phyloP scores from a whole-genome alignment of 164 flowering plant genomes.

The Taxillus chinensis region DNA sequence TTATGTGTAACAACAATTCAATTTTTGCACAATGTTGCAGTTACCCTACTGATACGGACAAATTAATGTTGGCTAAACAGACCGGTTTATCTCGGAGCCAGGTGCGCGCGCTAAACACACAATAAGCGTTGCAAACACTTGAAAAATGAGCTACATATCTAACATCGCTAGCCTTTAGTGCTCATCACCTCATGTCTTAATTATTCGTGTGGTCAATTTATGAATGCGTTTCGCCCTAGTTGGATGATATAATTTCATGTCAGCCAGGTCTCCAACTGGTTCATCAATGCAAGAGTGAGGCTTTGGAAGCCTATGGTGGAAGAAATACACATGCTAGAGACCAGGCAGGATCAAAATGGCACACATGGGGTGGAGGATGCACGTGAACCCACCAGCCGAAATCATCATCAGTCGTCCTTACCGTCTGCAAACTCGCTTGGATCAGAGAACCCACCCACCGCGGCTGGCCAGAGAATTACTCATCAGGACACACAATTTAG shows the following conservation, averaged over 20 bases:
- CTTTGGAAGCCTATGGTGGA: conserved; percentile 92
- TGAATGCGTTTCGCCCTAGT: too few species aligned
- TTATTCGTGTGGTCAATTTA: too few species aligned
- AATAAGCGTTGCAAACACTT: too few species aligned
- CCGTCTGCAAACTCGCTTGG: conserved; percentile 14
- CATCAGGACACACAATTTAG: conserved; percentile 25
- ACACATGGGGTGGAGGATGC: conserved; percentile 22
- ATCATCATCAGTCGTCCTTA: conserved; percentile 10
- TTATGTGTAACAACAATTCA: neutral
- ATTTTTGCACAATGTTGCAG: conserved; percentile 25
- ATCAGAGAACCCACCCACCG: conserved; percentile 23
- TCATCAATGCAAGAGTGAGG: conserved; percentile 82
- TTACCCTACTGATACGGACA: conserved; percentile 83
- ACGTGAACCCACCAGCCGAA: conserved; percentile 13
- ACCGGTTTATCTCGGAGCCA: conserved; percentile 84
- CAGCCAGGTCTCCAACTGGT: conserved; percentile 76
- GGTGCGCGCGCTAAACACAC: conserved; percentile 25
- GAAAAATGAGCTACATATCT: too few species aligned
- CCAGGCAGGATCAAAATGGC: conserved; percentile 35
- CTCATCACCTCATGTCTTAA: too few species aligned
- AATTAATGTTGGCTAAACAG: conserved; percentile 78
- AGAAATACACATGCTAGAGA: conserved; percentile 70
- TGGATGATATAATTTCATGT: too few species aligned
- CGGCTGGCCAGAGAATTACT: conserved; percentile 15
- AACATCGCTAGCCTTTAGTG: too few species aligned